Conservation (phyloP, 176 grass and related monocot genomes). For the Poa pratensis region DNA sequence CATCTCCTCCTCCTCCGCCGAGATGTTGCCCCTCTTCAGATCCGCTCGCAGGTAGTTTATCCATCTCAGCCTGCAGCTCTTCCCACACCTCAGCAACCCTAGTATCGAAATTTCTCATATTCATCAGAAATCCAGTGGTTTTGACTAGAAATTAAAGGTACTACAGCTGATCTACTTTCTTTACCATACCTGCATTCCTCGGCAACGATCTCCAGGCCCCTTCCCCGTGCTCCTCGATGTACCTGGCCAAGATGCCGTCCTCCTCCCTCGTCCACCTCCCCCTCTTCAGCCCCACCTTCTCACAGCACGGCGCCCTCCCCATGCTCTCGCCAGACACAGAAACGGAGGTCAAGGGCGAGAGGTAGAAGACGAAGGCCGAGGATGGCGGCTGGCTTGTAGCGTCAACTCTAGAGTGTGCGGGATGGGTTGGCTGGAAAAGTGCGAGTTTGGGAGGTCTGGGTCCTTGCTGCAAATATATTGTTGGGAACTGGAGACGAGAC, state of each 20-base stretch:
- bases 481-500: not conserved
- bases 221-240: conserved; percentile 57
- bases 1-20: not conserved
- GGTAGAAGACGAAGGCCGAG: not conserved
- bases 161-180: not conserved
- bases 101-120: not conserved
- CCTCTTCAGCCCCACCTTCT: conserved; percentile 68
- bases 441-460: not conserved
- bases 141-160: not conserved
- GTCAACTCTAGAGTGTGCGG: not conserved
- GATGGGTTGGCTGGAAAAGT: not conserved
- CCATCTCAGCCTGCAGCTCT: not conserved
- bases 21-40: conserved; percentile 10
- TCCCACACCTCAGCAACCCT: not conserved
- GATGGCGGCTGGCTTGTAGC: not conserved
- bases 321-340: conserved; percentile 8
- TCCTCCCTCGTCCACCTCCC: conserved; percentile 74
- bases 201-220: conserved; percentile 61
- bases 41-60: not conserved
- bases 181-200: conserved; percentile 57
- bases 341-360: not conserved
- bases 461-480: not conserved
- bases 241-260: conserved; percentile 47
- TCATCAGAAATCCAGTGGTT: not conserved
- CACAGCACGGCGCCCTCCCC: conserved; percentile 68